A percentile compares a stretch with the other conserved stretches of the same genome.
phyloP scores from a whole-genome alignment of 2,329 filamentous ascomycete species.

The Xylariaceae sp. region DNA sequence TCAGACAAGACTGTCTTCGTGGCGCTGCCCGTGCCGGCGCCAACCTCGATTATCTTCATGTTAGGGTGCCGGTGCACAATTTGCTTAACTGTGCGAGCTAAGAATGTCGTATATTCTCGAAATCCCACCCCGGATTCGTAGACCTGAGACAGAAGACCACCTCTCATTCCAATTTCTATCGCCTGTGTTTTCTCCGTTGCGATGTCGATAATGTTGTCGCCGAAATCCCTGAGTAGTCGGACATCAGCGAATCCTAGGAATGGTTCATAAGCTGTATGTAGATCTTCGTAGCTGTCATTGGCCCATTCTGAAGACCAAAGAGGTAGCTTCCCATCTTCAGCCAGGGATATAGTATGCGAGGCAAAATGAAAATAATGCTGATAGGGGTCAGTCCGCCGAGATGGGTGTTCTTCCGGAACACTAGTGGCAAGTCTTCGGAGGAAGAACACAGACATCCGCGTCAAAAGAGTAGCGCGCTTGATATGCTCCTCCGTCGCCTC shows the following conservation, averaged over 20 bases:
- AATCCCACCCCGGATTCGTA: slow-evolving; percentile 32
- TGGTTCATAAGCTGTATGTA: no score
- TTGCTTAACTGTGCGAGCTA: slow-evolving; percentile 39
- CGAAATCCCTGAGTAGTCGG: no score
- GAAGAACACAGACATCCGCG: slow-evolving; percentile 1
- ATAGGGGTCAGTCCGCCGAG: slow-evolving; percentile 3
- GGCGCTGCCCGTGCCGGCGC: no score
- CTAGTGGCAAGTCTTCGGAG: background rate
- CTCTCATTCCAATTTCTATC: no score
- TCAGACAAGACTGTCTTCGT: background rate
- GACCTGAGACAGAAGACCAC: background rate
- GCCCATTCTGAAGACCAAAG: slow-evolving; percentile 17
- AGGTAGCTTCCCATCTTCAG: background rate
- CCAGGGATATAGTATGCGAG: slow-evolving; percentile 2
- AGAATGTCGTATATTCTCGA: slow-evolving; percentile 19
- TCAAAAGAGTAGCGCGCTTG: background rate
- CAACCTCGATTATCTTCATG: slow-evolving; percentile 43
- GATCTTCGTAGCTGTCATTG: slow-evolving; percentile 2
- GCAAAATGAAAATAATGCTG: slow-evolving; percentile 8
- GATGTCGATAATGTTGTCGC: no score
- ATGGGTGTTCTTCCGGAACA: background rate
- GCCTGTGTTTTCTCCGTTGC: no score
- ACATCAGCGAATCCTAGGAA: no score
- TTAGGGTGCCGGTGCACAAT: slow-evolving; percentile 47
- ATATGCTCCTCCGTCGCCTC: background rate